phyloP scores from a whole-genome alignment of 2,329 filamentous ascomycete species.

The Pseudovirgaria hyperparasitica region DNA sequence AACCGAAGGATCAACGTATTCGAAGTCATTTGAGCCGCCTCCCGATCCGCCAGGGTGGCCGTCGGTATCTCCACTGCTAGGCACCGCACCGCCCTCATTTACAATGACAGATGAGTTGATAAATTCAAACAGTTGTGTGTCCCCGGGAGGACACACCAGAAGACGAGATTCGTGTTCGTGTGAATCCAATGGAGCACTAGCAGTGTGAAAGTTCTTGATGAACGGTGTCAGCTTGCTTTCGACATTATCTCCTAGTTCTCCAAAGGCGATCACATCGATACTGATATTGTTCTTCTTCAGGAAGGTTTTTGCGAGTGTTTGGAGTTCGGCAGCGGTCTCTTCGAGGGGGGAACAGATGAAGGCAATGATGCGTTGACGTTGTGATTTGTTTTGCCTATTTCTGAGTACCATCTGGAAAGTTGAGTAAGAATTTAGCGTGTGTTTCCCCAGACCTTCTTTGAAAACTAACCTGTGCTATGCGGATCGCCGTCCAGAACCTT shows the following conservation, averaged over 20 bases:
- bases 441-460: background rate
- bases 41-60: slow-evolving; percentile 40
- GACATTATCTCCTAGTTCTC: slow-evolving; percentile 80
- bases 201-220: slow-evolving; percentile 79
- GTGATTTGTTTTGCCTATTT: slow-evolving; percentile 94
- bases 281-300: slow-evolving; percentile 98
- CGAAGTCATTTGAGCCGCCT: slow-evolving; percentile 54
- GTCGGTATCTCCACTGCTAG: slow-evolving; percentile 31
- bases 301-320: slow-evolving; percentile 91
- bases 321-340: slow-evolving; percentile 78
- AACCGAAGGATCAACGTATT: slow-evolving; percentile 81
- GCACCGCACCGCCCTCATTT: slow-evolving; percentile 40
- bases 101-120: slow-evolving; percentile 83
- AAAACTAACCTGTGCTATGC: slow-evolving; percentile 73
- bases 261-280: slow-evolving; percentile 91
- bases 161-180: no score
- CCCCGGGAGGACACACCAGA: slow-evolving; percentile 79
- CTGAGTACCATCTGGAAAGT: slow-evolving; percentile 71
- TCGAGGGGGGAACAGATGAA: slow-evolving; percentile 89
- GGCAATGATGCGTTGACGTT: slow-evolving; percentile 91
- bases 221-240: slow-evolving; percentile 85
- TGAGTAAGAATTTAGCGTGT: background rate
- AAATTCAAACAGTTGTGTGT: slow-evolving; percentile 84
- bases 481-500: slow-evolving; percentile 85
- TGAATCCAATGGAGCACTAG: no score